A percentile compares a stretch with the other conserved stretches of the same genome.
Evolutionary conservation across 2,329 filamentous ascomycete genomes (phyloP).

Genomic region (Colletotrichum siamense): DNA sequence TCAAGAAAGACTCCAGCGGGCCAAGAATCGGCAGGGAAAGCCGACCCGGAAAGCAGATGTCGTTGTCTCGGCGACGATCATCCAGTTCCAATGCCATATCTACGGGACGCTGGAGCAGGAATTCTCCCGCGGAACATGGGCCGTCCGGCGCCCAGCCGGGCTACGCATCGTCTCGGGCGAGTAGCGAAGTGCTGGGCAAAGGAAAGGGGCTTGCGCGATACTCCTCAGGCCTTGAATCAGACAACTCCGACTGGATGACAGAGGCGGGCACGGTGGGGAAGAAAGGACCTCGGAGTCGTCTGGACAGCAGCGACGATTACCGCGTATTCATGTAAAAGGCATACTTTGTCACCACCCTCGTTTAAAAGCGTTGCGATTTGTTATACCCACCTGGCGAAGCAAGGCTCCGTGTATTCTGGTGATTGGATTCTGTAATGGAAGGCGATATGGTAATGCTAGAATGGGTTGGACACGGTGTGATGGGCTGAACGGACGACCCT

Average conservation of each 20-base stretch:
- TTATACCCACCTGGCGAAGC: slow-evolving; percentile 15
- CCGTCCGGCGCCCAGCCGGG: neutral
- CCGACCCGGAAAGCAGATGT: slow-evolving; percentile 9
- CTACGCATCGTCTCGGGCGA: slow-evolving; percentile 9
- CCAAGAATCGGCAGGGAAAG: neutral
- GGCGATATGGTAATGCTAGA: neutral
- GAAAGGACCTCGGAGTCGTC: slow-evolving; percentile 1
- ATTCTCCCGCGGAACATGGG: slow-evolving; percentile 4
- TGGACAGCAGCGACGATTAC: slow-evolving; percentile 16
- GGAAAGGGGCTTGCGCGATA: slow-evolving; percentile 12
- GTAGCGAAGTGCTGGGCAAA: slow-evolving; percentile 18
- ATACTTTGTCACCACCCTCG: neutral
- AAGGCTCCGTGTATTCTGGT: neutral
- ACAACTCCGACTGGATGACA: slow-evolving; percentile 21
- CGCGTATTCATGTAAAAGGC: slow-evolving; percentile 20
- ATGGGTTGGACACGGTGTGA: neutral
- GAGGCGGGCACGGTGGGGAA: slow-evolving; percentile 15
- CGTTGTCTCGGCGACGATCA: slow-evolving; percentile 9
- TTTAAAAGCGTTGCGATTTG: slow-evolving; percentile 19
- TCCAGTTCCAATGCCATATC: slow-evolving; percentile 12
- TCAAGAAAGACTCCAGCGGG: slow-evolving; percentile 17
- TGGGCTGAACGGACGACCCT: neutral
- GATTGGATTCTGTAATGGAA: neutral
- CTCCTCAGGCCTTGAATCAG: slow-evolving; percentile 13
- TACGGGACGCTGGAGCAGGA: slow-evolving; percentile 12